phyloP scores from a whole-genome alignment of 1,284 basidiomycete species.

The Cryptococcus sp. region DNA sequence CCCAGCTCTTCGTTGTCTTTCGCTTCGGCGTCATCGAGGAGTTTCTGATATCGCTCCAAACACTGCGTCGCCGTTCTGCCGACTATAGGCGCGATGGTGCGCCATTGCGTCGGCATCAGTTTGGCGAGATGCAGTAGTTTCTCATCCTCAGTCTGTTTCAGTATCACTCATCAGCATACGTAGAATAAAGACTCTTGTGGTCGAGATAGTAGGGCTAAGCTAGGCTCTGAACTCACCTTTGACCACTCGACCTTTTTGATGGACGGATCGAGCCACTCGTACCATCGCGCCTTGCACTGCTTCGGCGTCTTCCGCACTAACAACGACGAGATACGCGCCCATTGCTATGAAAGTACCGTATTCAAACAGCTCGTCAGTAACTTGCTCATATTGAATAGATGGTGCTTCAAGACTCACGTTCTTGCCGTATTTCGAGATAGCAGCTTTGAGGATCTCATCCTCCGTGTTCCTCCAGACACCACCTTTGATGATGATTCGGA shows the following conservation, averaged over 20 bases:
- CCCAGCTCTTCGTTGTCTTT: constrained; percentile 92
- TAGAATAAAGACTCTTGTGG: neutral
- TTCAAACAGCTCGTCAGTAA: neutral
- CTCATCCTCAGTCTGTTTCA: constrained; percentile 84
- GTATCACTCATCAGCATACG: neutral
- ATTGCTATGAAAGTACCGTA: constrained; percentile 42
- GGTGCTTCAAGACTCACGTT: constrained; percentile 62
- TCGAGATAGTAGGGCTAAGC: neutral
- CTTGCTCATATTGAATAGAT: neutral
- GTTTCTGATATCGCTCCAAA: constrained; percentile 95
- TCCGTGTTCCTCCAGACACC: constrained; percentile 66
- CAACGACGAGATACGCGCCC: constrained; percentile 97
- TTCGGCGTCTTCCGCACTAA: constrained; percentile 98
- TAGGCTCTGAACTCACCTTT: constrained; percentile 62
- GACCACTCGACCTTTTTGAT: constrained; percentile 99
- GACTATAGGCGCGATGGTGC: constrained; percentile 97
- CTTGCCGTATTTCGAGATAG: constrained; percentile 96
- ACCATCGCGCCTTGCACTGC: constrained; percentile 98
- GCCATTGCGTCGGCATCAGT: constrained; percentile 99
- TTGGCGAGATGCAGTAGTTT: constrained; percentile 97
- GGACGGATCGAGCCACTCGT: constrained; percentile 98
- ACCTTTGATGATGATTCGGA: constrained; percentile 92
- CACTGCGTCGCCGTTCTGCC: constrained; percentile 99
- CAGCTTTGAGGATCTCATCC: constrained; percentile 94
- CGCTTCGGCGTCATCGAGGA: constrained; percentile 94